A percentile compares a stretch with the other conserved stretches of the same genome.
Evolutionary conservation across 2,329 filamentous ascomycete species (phyloP).

Genomic region (Capronia epimyces): DNA sequence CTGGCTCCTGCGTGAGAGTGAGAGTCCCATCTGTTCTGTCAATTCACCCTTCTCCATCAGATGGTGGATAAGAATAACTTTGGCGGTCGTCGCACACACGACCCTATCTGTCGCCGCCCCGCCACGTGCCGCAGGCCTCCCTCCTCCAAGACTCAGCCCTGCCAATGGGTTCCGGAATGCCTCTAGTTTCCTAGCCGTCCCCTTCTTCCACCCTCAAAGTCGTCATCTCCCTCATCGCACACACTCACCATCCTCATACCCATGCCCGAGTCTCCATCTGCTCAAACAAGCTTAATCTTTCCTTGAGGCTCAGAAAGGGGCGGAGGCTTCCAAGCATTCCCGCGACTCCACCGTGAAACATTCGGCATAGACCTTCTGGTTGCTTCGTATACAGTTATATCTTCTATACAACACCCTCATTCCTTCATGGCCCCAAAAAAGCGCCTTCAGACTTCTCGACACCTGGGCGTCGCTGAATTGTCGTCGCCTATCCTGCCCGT

Average conservation of each 20-base stretch:
- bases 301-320: constrained; percentile 30
- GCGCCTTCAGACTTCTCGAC: constrained; percentile 25
- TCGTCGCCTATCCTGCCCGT: constrained; percentile 14
- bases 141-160: constrained; percentile 20
- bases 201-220: constrained; percentile 25
- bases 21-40: constrained; percentile 4
- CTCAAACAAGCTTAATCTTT: constrained; percentile 29
- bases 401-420: constrained; percentile 25
- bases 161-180: constrained; percentile 17
- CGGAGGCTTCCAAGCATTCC: constrained; percentile 28
- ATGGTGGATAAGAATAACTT: constrained; percentile 23
- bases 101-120: constrained; percentile 13
- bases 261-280: constrained; percentile 25
- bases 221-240: constrained; percentile 28
- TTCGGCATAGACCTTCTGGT: constrained; percentile 24
- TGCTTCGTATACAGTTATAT: constrained; percentile 27
- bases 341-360: constrained; percentile 27
- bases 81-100: constrained; percentile 13
- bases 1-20: constrained; percentile 22
- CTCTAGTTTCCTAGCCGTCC: constrained; percentile 22
- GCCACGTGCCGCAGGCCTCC: constrained; percentile 22
- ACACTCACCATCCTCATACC: constrained; percentile 21
- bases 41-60: constrained; percentile 10
- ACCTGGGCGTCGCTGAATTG: constrained; percentile 14
- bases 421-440: constrained; percentile 28